Evolutionary conservation across 2,329 filamentous ascomycete species (phyloP).

Genomic region (Ceratocystis cubensis): DNA sequence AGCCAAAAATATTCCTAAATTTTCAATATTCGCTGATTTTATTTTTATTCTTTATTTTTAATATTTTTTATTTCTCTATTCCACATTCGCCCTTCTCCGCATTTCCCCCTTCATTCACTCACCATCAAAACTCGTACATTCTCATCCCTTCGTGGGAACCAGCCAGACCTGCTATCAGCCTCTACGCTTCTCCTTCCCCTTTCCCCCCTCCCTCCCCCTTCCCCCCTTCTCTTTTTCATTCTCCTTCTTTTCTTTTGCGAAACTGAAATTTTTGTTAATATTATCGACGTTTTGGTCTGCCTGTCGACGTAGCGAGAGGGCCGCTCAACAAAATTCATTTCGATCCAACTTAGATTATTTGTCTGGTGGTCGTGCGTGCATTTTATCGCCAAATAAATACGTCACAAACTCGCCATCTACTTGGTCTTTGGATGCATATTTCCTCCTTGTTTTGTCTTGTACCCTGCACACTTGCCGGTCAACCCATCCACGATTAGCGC

Average conservation of each 20-base stretch:
- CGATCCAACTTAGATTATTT: background rate
- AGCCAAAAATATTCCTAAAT: conserved; percentile 7
- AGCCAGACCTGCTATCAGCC: background rate
- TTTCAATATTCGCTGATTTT: no score
- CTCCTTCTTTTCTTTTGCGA: background rate
- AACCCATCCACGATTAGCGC: background rate
- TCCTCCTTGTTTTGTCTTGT: background rate
- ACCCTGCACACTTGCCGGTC: background rate
- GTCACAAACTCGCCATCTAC: background rate
- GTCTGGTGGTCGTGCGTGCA: conserved; percentile 1
- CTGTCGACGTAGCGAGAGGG: background rate
- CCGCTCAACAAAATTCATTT: background rate
- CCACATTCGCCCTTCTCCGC: background rate
- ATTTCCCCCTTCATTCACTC: conserved; percentile 6
- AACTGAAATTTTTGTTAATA: background rate
- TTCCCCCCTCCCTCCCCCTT: background rate
- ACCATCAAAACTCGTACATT: background rate
- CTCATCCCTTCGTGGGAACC: conserved; percentile 1
- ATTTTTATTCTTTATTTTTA: no score
- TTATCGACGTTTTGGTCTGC: background rate
- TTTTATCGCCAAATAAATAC: conserved; percentile 11
- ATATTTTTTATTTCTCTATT: background rate
- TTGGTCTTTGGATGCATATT: background rate
- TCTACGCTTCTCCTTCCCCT: background rate
- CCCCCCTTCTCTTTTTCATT: background rate